phyloP scores from a whole-genome alignment of 2,329 filamentous ascomycete genomes.

The Diaporthe humulicola region DNA sequence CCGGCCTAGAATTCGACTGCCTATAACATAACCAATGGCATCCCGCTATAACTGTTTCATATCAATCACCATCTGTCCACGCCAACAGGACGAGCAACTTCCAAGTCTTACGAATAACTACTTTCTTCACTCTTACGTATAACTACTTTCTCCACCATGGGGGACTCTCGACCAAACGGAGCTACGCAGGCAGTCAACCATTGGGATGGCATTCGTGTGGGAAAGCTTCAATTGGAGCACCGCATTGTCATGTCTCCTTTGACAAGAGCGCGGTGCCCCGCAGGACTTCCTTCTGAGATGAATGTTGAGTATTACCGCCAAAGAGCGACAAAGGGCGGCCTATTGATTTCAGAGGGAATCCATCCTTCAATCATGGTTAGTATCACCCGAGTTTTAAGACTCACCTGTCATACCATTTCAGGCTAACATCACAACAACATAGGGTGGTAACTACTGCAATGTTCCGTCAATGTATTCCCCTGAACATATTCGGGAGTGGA shows the following conservation, averaged over 20 bases:
- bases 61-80: neutral
- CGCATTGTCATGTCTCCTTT: neutral
- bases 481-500: neutral
- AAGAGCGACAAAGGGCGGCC: neutral
- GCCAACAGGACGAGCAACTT: neutral
- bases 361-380: neutral
- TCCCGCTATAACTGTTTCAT: neutral
- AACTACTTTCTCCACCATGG: neutral
- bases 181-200: neutral
- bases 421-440: neutral
- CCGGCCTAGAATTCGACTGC: neutral
- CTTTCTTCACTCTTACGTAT: neutral
- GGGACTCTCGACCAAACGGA: neutral
- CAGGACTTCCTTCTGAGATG: neutral
- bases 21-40: neutral
- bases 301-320: neutral
- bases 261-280: neutral
- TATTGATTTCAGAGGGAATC: neutral
- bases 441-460: neutral
- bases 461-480: neutral
- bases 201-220: neutral
- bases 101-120: neutral
- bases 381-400: neutral
- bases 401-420: neutral
- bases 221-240: neutral